Base-by-base conservation (phyloP, 805 yeast genomes). In the Schizosaccharomyces lindneri region DNA sequence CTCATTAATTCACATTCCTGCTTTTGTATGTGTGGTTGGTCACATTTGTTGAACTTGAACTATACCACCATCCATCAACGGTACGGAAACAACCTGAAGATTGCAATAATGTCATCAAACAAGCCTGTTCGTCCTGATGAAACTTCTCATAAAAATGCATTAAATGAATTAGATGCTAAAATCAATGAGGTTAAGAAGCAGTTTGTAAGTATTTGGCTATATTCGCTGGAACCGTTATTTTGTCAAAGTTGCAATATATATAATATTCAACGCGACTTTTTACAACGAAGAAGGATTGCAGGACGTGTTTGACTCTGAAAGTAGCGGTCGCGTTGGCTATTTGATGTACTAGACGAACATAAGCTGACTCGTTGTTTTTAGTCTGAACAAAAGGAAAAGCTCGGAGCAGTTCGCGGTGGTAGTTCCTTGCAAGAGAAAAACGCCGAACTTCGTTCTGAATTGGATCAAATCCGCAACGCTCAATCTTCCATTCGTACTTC, bases 401-500 rank as follows among this genome's bases (percentile, higher is more conserved):
- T 51, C 27, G 57, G 36, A 24, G 36, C 57, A 21, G 11, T 29
- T 21, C 57, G 57, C 36, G 39, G 57, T 29, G 36, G n/a, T 29
- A n/a, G 36, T 51, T 29, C 57, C n/a, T 51, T 51, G 17, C 57
- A 51, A 17, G 61, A 59, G 61, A 41, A 43, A 17, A 43, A 43
- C 21, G 43, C 41, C 17, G 61, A 59, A 27, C 55, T 43, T 43
- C 48, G 55, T 59, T 64, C 65, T 59, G 66, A 66, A 63, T 67
- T 73, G 63, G 63, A 63, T 61, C 57, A 67, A 64, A 59, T 59
- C 27, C 48, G 55, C 31, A 43, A 36, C 19, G 62, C 43, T 31
- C 80, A 76, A 71, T 74, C 78, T 62, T 75, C 73, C 65, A 72
- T 77, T 66, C 79, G 78, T 69, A 67, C 69, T 57, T 51, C 57